Conservation (phyloP, 2,329 filamentous ascomycete genomes). For the Phialemoniopsis sp. region DNA sequence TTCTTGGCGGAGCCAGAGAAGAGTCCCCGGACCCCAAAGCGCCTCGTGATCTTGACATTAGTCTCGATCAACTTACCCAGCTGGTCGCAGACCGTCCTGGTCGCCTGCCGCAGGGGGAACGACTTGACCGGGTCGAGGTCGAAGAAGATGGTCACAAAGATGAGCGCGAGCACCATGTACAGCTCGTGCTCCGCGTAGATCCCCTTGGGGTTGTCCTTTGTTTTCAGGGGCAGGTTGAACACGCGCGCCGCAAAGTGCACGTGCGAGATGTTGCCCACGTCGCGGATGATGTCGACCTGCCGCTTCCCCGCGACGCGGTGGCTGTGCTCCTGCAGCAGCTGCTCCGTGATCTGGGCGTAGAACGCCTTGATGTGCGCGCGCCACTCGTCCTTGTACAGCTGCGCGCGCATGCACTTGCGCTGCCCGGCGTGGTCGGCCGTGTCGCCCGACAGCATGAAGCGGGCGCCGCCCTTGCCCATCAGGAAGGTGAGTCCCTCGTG, state of each 20-base stretch:
- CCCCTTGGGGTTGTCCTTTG: conserved; percentile 53
- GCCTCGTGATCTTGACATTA: conserved; percentile 57
- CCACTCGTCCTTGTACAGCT: conserved; percentile 61
- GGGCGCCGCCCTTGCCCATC: conserved; percentile 48
- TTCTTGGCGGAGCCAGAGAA: conserved; percentile 47
- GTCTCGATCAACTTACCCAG: conserved; percentile 59
- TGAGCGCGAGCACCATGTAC: conserved; percentile 58
- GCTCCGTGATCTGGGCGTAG: conserved; percentile 57
- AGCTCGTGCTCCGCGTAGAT: conserved; percentile 51
- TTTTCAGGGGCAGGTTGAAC: conserved; percentile 67
- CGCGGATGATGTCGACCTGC: conserved; percentile 68
- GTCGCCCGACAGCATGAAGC: conserved; percentile 54
- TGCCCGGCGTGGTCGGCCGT: conserved; percentile 42
- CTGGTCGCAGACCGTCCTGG: conserved; percentile 51
- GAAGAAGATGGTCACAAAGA: conserved; percentile 64
- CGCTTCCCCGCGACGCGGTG: conserved; percentile 56
- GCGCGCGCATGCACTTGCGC: conserved; percentile 47
- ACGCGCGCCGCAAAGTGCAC: conserved; percentile 59
- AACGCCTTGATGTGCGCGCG: conserved; percentile 60
- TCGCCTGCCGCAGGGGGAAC: conserved; percentile 58
- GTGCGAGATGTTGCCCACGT: conserved; percentile 65
- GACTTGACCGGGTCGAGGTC: conserved; percentile 63
- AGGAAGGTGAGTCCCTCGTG: conserved; percentile 59
- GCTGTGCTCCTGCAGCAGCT: conserved; percentile 61
- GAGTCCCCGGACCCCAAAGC: conserved; percentile 38